These are phyloP conservation scores for Penicillium turbatum DNA, from an alignment of 495 filamentous ascomycete genomes.

Conservation along the genomic window DNA sequence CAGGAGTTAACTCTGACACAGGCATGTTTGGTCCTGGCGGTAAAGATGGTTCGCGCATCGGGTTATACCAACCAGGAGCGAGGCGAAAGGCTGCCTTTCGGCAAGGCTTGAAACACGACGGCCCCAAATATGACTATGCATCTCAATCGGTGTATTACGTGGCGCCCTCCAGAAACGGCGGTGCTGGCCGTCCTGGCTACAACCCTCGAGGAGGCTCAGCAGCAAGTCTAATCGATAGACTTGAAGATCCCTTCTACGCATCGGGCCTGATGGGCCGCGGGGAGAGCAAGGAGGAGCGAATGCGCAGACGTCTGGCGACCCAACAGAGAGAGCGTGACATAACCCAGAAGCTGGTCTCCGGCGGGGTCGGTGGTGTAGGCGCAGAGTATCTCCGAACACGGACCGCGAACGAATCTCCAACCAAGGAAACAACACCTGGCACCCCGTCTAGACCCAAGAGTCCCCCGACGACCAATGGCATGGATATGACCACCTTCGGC, in stretches of 20 bases:
- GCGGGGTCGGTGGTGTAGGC: conserved; percentile 62
- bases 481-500: conserved; percentile 30
- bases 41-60: conserved; percentile 39
- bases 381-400: conserved; percentile 70
- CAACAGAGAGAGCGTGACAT: conserved; percentile 80
- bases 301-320: conserved; percentile 63
- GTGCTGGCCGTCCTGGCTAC: conserved; percentile 19
- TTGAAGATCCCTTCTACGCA: conserved; percentile 53
- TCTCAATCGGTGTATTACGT: conserved; percentile 59
- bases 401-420: conserved; percentile 22
- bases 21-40: conserved; percentile 49
- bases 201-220: conserved; percentile 44
- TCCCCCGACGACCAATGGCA: conserved; percentile 9
- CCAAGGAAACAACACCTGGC: conserved; percentile 4
- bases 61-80: conserved; percentile 40
- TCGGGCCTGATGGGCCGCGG: conserved; percentile 45
- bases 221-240: conserved; percentile 63
- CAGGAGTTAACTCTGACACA: conserved; percentile 69
- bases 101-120: conserved; percentile 41
- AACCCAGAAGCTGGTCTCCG: conserved; percentile 58
- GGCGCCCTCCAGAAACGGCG: conserved; percentile 34
- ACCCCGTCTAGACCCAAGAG: conserved; percentile 12
- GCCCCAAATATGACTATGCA: conserved; percentile 54
- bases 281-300: conserved; percentile 58
- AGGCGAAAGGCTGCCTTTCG: conserved; percentile 29